Conservation (phyloP, 352 stramenopile species). For the Globisporangium abappressorium region DNA sequence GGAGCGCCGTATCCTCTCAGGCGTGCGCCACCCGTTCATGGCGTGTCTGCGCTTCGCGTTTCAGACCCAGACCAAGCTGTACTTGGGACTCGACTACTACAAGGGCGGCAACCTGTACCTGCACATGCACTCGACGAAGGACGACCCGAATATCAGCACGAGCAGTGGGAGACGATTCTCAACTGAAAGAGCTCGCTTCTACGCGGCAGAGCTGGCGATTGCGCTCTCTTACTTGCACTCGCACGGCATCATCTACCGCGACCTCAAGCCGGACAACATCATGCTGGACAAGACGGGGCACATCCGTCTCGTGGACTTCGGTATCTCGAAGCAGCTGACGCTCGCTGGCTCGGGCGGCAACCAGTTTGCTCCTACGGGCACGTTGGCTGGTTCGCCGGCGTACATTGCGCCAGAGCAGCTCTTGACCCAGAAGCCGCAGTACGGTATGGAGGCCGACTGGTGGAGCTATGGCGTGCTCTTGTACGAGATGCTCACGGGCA, state of each 20-base stretch:
- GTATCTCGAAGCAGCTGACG: slow-evolving; percentile 84
- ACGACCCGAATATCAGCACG: slow-evolving; percentile 73
- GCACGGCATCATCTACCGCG: slow-evolving; percentile 85
- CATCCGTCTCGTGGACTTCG: slow-evolving; percentile 88
- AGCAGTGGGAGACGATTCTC: slow-evolving; percentile 68
- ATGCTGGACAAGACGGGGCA: slow-evolving; percentile 87
- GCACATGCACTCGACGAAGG: slow-evolving; percentile 87
- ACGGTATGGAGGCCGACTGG: slow-evolving; percentile 88
- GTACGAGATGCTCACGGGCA: slow-evolving; percentile 89
- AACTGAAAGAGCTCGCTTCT: slow-evolving; percentile 76
- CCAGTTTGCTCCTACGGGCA: slow-evolving; percentile 64
- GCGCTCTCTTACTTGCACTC: slow-evolving; percentile 85
- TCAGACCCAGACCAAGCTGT: slow-evolving; percentile 81
- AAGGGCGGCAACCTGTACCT: slow-evolving; percentile 83
- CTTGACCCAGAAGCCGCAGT: slow-evolving; percentile 80
- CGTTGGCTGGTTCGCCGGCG: slow-evolving; percentile 73
- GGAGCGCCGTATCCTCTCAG: slow-evolving; percentile 72
- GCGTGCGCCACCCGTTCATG: slow-evolving; percentile 77
- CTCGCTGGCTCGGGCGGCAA: slow-evolving; percentile 24
- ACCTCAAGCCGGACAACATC: slow-evolving; percentile 88
- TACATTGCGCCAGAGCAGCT: slow-evolving; percentile 87
- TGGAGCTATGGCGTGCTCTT: slow-evolving; percentile 90
- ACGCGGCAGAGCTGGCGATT: slow-evolving; percentile 84
- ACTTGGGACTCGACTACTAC: slow-evolving; percentile 83
- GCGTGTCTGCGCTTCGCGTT: slow-evolving; percentile 84